Base-by-base conservation (phyloP, 1,139 yeast genomes). In the Kluyveromyces marxianus region DNA sequence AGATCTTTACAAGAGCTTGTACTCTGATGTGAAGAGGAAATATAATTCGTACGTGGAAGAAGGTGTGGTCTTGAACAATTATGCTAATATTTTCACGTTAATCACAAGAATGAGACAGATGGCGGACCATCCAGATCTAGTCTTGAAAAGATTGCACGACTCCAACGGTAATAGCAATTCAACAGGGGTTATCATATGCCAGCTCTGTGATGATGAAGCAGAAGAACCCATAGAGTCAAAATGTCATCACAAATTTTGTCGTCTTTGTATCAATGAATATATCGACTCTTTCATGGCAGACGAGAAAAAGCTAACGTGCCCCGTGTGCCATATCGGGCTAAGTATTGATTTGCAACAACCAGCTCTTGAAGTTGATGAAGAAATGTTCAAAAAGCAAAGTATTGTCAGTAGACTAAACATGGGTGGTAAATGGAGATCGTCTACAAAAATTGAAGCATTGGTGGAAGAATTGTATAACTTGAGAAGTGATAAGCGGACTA, bases 51-150 rank as follows among this genome's bases (percentile, higher is more conserved):
- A 79, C 63, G 97, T 92, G 39, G 94, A 95, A 27, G 92, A 87
- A 60, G 98, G 98, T 65, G 96, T 92, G 29, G 96, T 89, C 39
- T 72, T 89, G 48, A 90, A 90, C 65, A 92, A 94, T 64, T 92
- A 94, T 67, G 98, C 98, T 37, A 92, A 92, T 59, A 90, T 92
- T 58, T 94, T 92, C 69, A 90, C 97, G 0, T 74, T 94, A 48
- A 90, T 92, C 57, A 94, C 98, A 0, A 73, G 98, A 59, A 92
- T 92, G 98, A 78, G 98, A 59, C 98, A 92, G 66, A 72, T 92
- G 57, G 97, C 98, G 0, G 98, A 94, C 64, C 99, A 92, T 65
- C 98, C 98, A 0, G 99, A 94, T 68, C 71, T 94, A 53, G 97
- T 92, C 0, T 70, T 92, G 60, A 81, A 90, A 55, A 73, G 89